Percentiles rank a stretch among this genome's conserved stretches.
phyloP scores from a whole-genome alignment of 2,329 filamentous ascomycete species.

The Aspergillus sp. region DNA sequence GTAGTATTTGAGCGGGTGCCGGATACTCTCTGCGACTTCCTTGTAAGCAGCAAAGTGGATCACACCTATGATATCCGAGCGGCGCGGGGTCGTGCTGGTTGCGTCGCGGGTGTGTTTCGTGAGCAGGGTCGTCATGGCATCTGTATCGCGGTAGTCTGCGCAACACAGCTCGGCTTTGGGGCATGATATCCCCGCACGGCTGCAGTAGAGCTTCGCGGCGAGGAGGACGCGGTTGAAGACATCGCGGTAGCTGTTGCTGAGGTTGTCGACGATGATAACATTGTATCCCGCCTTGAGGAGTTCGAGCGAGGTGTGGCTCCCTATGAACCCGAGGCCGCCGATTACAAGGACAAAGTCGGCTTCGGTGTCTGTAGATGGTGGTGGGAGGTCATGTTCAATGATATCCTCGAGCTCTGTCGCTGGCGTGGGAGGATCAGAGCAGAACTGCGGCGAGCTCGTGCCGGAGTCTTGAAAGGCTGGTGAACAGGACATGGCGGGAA shows the following conservation, averaged over 20 bases:
- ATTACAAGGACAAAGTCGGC: conserved; percentile 48
- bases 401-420: conserved; percentile 15
- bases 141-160: conserved; percentile 13
- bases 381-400: background rate
- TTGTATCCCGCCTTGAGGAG: conserved; percentile 43
- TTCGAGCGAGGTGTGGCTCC: conserved; percentile 44
- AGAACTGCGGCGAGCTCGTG: conserved; percentile 10
- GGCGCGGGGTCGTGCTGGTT: conserved; percentile 44
- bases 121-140: conserved; percentile 13
- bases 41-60: conserved; percentile 72
- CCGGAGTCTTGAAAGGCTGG: conserved; percentile 4
- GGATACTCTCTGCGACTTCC: conserved; percentile 65
- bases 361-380: background rate
- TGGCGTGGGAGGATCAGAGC: conserved; percentile 17
- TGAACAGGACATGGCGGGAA: conserved; percentile 2
- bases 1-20: conserved; percentile 65
- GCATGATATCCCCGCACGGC: background rate
- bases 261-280: conserved; percentile 44
- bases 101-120: conserved; percentile 44
- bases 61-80: conserved; percentile 61
- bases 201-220: conserved; percentile 42
- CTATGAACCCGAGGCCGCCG: conserved; percentile 45
- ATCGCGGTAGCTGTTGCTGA: conserved; percentile 41
- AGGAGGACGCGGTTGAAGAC: conserved; percentile 38
- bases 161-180: conserved; percentile 13